These are phyloP conservation scores for Kodamaea nitidulidarum DNA, from an alignment of 805 yeast genomes.

Conservation along the genomic window DNA sequence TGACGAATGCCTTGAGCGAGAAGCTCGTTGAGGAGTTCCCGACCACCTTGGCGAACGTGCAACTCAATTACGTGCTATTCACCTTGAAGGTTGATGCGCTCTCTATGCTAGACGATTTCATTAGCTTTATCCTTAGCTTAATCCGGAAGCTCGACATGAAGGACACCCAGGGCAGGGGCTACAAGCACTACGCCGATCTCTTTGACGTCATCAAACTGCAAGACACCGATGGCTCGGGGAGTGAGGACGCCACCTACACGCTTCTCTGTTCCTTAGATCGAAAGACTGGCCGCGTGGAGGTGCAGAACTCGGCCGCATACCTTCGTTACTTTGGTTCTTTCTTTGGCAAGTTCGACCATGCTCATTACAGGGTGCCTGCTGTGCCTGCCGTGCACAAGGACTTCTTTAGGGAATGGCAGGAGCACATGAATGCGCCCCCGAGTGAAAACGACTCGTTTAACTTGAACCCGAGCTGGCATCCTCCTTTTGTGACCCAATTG, in stretches of 20 bases:
- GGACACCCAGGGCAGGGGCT: slow-evolving; percentile 9
- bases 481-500: slow-evolving; percentile 7
- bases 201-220: slow-evolving; percentile 3
- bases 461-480: slow-evolving; percentile 7
- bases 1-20: slow-evolving; percentile 23
- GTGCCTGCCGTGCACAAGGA: slow-evolving; percentile 5
- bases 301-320: slow-evolving; percentile 30
- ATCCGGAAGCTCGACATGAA: slow-evolving; percentile 3
- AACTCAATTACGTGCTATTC: slow-evolving; percentile 35
- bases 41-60: slow-evolving; percentile 32
- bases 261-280: slow-evolving; percentile 35
- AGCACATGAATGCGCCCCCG: slow-evolving; percentile 6
- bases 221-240: slow-evolving; percentile 1
- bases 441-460: slow-evolving; percentile 2
- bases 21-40: slow-evolving; percentile 20
- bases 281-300: slow-evolving; percentile 31
- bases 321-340: slow-evolving; percentile 14
- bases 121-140: slow-evolving; percentile 8
- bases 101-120: slow-evolving; percentile 19
- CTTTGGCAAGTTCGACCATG: slow-evolving; percentile 6
- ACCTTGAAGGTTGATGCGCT: slow-evolving; percentile 28
- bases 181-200: slow-evolving; percentile 3
- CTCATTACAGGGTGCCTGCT: slow-evolving; percentile 1
- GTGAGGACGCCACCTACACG: slow-evolving; percentile 14
- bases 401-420: slow-evolving; percentile 10